Evolutionary conservation across 2,329 filamentous ascomycete species (phyloP).

Genomic region (Arthroderma uncinatum): DNA sequence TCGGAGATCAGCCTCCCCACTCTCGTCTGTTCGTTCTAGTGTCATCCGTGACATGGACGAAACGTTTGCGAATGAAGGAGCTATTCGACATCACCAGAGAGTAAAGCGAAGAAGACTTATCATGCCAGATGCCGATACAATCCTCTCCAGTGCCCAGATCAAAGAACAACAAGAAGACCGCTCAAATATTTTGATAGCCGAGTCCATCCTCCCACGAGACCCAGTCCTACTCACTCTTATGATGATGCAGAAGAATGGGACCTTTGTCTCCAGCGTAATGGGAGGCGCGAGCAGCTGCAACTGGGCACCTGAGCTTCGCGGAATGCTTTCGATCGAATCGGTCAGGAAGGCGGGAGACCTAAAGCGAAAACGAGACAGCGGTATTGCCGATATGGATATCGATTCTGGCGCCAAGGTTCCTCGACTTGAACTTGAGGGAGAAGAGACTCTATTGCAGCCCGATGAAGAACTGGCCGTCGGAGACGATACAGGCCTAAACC

Average conservation of each 20-base stretch:
- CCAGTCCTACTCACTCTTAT: conserved; percentile 76
- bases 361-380: conserved; percentile 89
- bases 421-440: conserved; percentile 50
- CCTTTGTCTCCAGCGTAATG: conserved; percentile 79
- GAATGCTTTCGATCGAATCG: conserved; percentile 79
- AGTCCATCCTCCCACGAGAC: conserved; percentile 75
- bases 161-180: conserved; percentile 77
- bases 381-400: conserved; percentile 67
- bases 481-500: conserved; percentile 33
- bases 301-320: conserved; percentile 87
- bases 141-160: conserved; percentile 65
- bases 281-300: conserved; percentile 64
- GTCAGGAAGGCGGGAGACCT: conserved; percentile 66
- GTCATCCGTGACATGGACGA: conserved; percentile 53
- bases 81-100: conserved; percentile 55
- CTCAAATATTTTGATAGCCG: conserved; percentile 71
- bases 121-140: conserved; percentile 67
- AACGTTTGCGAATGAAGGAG: conserved; percentile 42
- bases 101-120: conserved; percentile 73
- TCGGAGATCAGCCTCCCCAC: conserved; percentile 42
- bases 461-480: conserved; percentile 45
- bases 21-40: conserved; percentile 43
- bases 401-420: conserved; percentile 55
- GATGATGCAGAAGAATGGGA: conserved; percentile 83
- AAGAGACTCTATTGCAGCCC: conserved; percentile 44